A percentile compares a stretch with the other conserved stretches of the same genome.
phyloP scores from a whole-genome alignment of 441 rosid genomes.

The Corymbia calophylla region DNA sequence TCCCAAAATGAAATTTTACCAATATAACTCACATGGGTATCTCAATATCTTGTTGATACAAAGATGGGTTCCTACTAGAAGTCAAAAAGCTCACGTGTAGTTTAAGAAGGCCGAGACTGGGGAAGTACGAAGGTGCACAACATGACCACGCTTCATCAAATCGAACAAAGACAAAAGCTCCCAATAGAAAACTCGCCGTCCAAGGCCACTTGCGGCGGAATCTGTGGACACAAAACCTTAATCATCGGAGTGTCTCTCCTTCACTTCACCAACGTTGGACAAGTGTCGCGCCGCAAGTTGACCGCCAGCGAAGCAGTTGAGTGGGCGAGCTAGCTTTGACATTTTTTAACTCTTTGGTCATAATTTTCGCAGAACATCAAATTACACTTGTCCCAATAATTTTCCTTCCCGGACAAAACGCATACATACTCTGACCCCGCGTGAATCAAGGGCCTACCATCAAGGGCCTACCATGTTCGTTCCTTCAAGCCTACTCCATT shows the following conservation, averaged over 20 bases:
- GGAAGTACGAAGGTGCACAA: not conserved
- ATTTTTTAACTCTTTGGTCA: not conserved
- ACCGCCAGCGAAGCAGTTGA: not conserved
- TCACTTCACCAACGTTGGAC: not conserved
- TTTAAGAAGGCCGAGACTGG: not conserved
- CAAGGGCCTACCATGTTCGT: not conserved
- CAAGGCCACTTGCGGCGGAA: not conserved
- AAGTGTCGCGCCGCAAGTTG: not conserved
- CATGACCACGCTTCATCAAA: not conserved
- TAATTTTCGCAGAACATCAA: not conserved
- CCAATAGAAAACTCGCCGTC: not conserved
- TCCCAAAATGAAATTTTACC: too few species aligned
- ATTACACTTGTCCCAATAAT: not conserved
- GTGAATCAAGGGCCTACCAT: not conserved
- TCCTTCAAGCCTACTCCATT: not conserved
- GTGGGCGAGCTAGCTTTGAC: accelerated
- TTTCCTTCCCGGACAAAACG: accelerated
- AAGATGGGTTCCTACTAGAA: not conserved
- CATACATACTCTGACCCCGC: not conserved
- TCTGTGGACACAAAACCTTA: not conserved
- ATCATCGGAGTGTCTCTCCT: not conserved
- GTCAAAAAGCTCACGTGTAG: not conserved
- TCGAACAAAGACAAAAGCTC: not conserved
- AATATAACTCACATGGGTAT: too few species aligned
- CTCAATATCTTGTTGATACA: not conserved